These are phyloP conservation scores for Lepidium didymum DNA, from an alignment of 345 rosid species.

Conservation along the genomic window DNA sequence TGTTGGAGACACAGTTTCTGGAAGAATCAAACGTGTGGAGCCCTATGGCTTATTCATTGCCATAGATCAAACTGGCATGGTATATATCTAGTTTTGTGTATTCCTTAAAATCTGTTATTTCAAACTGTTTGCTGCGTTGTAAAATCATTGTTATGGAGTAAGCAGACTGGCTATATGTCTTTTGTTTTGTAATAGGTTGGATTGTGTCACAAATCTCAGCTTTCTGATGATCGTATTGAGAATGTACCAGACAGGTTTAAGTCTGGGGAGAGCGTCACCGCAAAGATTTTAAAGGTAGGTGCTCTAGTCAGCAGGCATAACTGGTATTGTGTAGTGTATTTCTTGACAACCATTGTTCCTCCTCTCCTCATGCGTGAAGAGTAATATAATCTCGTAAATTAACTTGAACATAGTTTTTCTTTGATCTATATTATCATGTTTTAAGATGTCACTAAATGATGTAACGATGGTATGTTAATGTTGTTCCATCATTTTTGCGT, in stretches of 20 bases:
- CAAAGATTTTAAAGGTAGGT: constrained; percentile 77
- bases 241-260: constrained; percentile 47
- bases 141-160: background rate
- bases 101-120: background rate
- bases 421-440: background rate
- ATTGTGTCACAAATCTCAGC: constrained; percentile 77
- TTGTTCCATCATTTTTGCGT: constrained; percentile 2
- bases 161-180: background rate
- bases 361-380: background rate
- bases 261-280: constrained; percentile 74
- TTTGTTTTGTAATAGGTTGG: constrained; percentile 61
- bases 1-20: constrained; percentile 57
- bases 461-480: background rate
- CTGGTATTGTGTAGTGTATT: background rate
- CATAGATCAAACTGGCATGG: constrained; percentile 62
- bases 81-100: constrained; percentile 28
- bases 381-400: background rate
- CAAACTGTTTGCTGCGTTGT: background rate
- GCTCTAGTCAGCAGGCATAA: background rate
- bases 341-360: background rate
- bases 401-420: background rate
- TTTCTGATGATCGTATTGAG: constrained; percentile 56
- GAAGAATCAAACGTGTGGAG: constrained; percentile 75
- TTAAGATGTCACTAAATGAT: background rate
- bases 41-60: constrained; percentile 69